These are phyloP conservation scores for Myxozyma mucilagina DNA, from an alignment of 805 yeast genomes.

Conservation along the genomic window DNA sequence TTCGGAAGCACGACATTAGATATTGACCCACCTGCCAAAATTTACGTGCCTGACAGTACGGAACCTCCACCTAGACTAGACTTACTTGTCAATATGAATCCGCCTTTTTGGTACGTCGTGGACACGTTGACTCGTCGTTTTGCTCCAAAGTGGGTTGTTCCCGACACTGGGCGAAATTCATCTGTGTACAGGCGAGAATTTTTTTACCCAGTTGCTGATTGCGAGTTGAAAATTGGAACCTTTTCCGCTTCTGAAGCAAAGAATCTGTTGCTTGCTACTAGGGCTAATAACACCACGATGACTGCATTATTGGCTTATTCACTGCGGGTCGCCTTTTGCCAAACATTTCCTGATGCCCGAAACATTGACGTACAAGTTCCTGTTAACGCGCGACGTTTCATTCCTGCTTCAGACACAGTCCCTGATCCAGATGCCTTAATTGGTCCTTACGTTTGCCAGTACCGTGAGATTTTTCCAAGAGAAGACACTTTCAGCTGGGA, in stretches of 20 bases:
- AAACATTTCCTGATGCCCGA: neutral
- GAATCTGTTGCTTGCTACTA: neutral
- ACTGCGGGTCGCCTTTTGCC: neutral
- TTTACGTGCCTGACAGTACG: neutral
- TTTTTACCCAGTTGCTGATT: neutral
- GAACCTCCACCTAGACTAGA: slow-evolving; percentile 2
- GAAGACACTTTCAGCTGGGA: slow-evolving; percentile 10
- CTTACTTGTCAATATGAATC: neutral
- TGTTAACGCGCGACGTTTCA: slow-evolving; percentile 20
- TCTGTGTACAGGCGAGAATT: slow-evolving; percentile 1
- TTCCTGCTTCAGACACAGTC: neutral
- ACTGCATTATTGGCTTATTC: slow-evolving; percentile 9
- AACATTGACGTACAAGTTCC: slow-evolving; percentile 10
- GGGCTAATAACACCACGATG: slow-evolving; percentile 13
- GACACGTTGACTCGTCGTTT: neutral
- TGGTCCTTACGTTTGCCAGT: slow-evolving; percentile 15
- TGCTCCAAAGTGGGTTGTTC: neutral
- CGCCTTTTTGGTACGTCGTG: neutral
- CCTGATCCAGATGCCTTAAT: slow-evolving; percentile 1
- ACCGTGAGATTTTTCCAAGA: neutral
- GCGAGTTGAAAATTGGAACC: neutral
- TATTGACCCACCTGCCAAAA: neutral
- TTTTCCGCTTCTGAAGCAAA: neutral
- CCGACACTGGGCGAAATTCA: neutral
- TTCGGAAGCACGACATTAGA: neutral